Percentiles rank a stretch among this genome's conserved stretches.
Conservation (phyloP, 768 basidiomycete species). For the Daedaleopsis sinensis region DNA sequence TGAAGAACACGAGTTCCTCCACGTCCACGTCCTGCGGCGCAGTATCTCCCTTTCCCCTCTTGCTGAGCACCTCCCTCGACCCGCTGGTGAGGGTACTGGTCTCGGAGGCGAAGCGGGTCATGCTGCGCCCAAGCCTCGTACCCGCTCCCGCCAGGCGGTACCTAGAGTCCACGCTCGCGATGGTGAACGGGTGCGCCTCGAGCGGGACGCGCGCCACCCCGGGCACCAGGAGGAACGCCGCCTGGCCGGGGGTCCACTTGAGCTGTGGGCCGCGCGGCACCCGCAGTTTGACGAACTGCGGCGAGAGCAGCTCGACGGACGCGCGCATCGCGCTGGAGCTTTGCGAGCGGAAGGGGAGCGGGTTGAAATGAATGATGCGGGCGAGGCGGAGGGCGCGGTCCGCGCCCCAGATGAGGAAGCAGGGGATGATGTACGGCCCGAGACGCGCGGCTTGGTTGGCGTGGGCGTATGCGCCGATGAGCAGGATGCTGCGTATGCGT, state of each 20-base stretch:
- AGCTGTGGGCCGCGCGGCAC: slow-evolving; percentile 49
- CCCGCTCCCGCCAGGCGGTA: slow-evolving; percentile 3
- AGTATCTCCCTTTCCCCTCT: background rate
- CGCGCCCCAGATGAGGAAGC: slow-evolving; percentile 55
- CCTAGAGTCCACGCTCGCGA: slow-evolving; percentile 35
- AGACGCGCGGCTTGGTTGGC: slow-evolving; percentile 20
- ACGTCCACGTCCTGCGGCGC: slow-evolving; percentile 27
- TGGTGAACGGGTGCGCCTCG: slow-evolving; percentile 67
- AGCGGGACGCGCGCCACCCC: slow-evolving; percentile 45
- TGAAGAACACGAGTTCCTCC: slow-evolving; percentile 57
- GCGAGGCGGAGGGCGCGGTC: slow-evolving; percentile 52
- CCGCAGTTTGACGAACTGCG: slow-evolving; percentile 49
- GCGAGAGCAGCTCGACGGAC: slow-evolving; percentile 45
- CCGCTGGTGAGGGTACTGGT: slow-evolving; percentile 1
- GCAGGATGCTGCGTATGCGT: slow-evolving; percentile 30
- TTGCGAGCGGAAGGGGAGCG: slow-evolving; percentile 36
- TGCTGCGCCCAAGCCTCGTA: background rate
- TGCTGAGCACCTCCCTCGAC: background rate
- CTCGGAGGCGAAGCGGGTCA: slow-evolving; percentile 5
- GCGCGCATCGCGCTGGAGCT: slow-evolving; percentile 34
- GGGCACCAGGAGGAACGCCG: slow-evolving; percentile 54
- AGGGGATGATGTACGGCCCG: slow-evolving; percentile 49
- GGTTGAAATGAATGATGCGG: slow-evolving; percentile 49
- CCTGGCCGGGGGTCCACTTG: slow-evolving; percentile 59
- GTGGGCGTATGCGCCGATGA: slow-evolving; percentile 37